Evolutionary conservation across 352 stramenopile species (phyloP).

Genomic region (Pythium biforme): DNA sequence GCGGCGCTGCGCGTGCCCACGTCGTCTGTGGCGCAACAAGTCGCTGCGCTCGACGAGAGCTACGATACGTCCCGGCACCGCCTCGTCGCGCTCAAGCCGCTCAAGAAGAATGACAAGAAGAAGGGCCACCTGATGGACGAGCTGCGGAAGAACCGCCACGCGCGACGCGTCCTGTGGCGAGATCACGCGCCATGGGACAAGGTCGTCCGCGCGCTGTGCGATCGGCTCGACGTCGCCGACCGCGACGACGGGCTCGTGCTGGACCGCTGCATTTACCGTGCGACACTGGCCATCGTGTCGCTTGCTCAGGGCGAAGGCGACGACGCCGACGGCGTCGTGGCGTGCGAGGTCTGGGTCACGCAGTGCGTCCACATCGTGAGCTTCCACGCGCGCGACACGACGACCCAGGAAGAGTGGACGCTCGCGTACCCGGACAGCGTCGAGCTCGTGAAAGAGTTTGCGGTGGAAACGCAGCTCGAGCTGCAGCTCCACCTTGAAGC

Average conservation of each 20-base stretch:
- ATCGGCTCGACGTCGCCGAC: conserved; percentile 24
- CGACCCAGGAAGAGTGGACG: conserved; percentile 22
- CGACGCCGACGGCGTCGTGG: conserved; percentile 25
- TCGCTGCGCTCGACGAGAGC: conserved; percentile 13
- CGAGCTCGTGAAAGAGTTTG: conserved; percentile 56
- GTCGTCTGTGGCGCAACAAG: conserved; percentile 13
- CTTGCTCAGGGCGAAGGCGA: conserved; percentile 21
- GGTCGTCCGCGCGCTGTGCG: conserved; percentile 39
- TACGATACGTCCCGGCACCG: conserved; percentile 7
- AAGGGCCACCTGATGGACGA: conserved; percentile 22
- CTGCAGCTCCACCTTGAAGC: conserved; percentile 64
- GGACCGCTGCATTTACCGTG: conserved; percentile 47
- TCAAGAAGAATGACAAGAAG: conserved; percentile 37
- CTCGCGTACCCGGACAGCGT: conserved; percentile 51
- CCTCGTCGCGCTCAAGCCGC: conserved; percentile 11
- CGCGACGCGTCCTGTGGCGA: conserved; percentile 25
- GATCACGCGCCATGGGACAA: conserved; percentile 33
- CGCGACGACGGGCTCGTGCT: conserved; percentile 15
- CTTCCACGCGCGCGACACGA: conserved; percentile 46
- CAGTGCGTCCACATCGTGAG: conserved; percentile 25
- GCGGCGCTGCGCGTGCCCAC: conserved; percentile 32
- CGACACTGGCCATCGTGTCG: conserved; percentile 38
- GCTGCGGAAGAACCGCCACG: conserved; percentile 21
- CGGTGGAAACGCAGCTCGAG: conserved; percentile 48
- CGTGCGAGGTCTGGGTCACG: conserved; percentile 43